Conservation (phyloP, 352 stramenopile species). For the Phytophthora crassamura region DNA sequence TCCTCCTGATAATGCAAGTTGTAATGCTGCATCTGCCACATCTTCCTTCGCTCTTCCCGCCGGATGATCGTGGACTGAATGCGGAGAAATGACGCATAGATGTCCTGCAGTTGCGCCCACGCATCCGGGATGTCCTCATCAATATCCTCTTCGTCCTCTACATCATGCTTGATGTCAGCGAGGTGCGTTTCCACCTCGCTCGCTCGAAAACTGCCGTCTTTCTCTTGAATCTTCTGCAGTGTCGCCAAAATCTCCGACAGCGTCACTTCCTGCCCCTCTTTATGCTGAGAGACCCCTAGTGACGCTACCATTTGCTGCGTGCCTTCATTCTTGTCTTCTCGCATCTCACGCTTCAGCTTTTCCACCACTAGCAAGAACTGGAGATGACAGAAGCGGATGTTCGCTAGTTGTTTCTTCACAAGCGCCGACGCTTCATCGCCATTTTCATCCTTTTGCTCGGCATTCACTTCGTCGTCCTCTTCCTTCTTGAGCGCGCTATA, state of each 20-base stretch:
- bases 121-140: slow-evolving; percentile 26
- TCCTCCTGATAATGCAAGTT: slow-evolving; percentile 19
- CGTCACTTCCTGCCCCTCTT: slow-evolving; percentile 32
- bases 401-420: slow-evolving; percentile 31
- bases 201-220: slow-evolving; percentile 37
- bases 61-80: slow-evolving; percentile 48
- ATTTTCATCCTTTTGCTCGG: slow-evolving; percentile 2
- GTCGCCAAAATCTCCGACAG: slow-evolving; percentile 46
- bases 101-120: slow-evolving; percentile 44
- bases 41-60: slow-evolving; percentile 26
- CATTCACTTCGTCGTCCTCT: slow-evolving; percentile 4
- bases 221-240: slow-evolving; percentile 42
- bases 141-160: slow-evolving; percentile 29
- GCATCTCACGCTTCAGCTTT: slow-evolving; percentile 57
- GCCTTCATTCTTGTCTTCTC: slow-evolving; percentile 22
- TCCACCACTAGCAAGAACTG: slow-evolving; percentile 53
- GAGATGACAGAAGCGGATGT: slow-evolving; percentile 51
- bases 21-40: slow-evolving; percentile 27
- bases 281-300: slow-evolving; percentile 20
- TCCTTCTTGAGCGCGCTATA: slow-evolving; percentile 17
- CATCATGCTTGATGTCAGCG: slow-evolving; percentile 32
- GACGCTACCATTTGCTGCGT: slow-evolving; percentile 50
- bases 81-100: slow-evolving; percentile 51
- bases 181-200: slow-evolving; percentile 39
- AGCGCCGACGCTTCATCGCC: slow-evolving; percentile 2